Evolutionary conservation across 352 stramenopile genomes (phyloP), one percentile per base, ranked within the genome.

Genomic region (Phytophthora citrophthora): DNA sequence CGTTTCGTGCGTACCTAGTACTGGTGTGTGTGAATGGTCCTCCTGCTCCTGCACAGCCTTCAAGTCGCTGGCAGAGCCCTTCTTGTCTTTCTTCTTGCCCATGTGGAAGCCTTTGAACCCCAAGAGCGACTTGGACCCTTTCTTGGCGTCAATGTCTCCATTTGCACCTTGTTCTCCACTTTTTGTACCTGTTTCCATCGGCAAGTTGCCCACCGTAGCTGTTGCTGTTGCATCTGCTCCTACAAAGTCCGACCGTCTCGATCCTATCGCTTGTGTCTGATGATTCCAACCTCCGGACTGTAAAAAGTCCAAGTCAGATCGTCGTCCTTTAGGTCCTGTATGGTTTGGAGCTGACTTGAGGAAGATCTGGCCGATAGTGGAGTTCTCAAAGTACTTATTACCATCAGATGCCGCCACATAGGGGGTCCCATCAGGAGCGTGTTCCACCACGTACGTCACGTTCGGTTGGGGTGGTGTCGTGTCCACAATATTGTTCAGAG

Each of bases 301-400:
- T n/a, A 70, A 54, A 23, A 74, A 78, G 41, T 79, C 69, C 58
- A 83, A 23, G 31, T 83, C 64, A 0, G 72, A 80, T 5, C 68
- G 61, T 20, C 62, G 60, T 48, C 68, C 68, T 46, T 31, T 38
- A 10, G 29, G 54, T 27, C 29, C 46, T 26, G 51, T 13, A 39
- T 49, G 45, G 6, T 50, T 61, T 12, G 59, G 52, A 3, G 52
- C 54, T 13, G 64, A 31, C 27, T 70, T 64, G 5, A 84, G 43
- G 39, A 77, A 80, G n/a, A 81, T 72, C 57, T 77, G 73, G 11
- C 76, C 76, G 26, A 85, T 85, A 5, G 76, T 64, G 52, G 76
- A 78, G 61, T 82, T 76, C 27, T 73, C 71, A 11, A 77, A 72
- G 53, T 79, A 82, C 31, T 57, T 65, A n/a, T 67, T 56, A 16